Evolutionary conservation across 768 basidiomycete genomes (phyloP), one percentile per base, ranked within the genome.

Genomic region (Pulveroboletus frians): DNA sequence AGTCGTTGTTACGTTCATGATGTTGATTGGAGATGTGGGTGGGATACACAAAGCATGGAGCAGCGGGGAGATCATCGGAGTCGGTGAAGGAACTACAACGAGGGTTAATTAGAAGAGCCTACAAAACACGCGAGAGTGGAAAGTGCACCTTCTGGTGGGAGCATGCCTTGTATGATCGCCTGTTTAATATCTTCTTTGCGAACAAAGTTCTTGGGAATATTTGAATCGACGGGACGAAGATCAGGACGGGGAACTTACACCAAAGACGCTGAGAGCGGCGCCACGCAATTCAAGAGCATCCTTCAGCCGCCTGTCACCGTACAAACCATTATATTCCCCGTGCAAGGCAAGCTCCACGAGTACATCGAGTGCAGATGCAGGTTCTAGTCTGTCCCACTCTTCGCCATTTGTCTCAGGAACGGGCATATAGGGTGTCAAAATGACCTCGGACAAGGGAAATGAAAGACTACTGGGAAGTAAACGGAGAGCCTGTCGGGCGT

Each of bases 381-480:
- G 75, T 51, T 92, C 88, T 20, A 95, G 66, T 18, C 92, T 78
- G 64, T 94, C 90, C 90, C 90, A 92, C 62, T 95, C 92, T 68
- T 95, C 92, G 8, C 91, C 91, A 52, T 88, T 79, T 47, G 94
- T 78, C 67, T 90, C 81, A 50, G 88, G 81, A 37, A 86, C 81
- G 60, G 89, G 79, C 69, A 86, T 74, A 64, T 89, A 83, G 53
- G 86, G 80, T 47, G 86, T 83, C 51, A 88, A 63, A 55, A 81
- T 73, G 61, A 94, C 66, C 55, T 83, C 71, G 43, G 83, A 73
- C 57, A 97, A 68, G 41, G 80, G 84, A 59, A 78, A 85, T 58
- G 71, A 81, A 59, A 67, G 75, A 59, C 56, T 73, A 20, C 56
- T 61, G 13, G 84, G 79, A n/a, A 88, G 73, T 14, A 83, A 71